Conservation (phyloP, 108 stramenopile genomes). For the Mediolabrus comicus region DNA sequence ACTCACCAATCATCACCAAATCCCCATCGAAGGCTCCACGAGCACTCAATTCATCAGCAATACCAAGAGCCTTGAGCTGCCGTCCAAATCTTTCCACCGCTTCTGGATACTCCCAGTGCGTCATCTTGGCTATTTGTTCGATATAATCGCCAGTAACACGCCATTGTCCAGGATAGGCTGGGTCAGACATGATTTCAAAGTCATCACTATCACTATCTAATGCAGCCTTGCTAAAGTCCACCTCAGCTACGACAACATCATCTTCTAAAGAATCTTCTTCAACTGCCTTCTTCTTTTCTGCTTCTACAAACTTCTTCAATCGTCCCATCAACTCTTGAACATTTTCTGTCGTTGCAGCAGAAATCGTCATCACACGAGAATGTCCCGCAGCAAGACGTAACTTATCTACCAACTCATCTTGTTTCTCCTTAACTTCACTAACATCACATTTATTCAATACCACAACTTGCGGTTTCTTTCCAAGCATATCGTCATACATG, state of each 20-base stretch:
- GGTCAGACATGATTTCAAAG: slow-evolving; percentile 84
- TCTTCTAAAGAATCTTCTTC: slow-evolving; percentile 64
- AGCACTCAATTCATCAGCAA: slow-evolving; percentile 63
- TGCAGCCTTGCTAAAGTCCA: slow-evolving; percentile 76
- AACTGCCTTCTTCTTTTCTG: slow-evolving; percentile 73
- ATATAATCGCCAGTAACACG: slow-evolving; percentile 79
- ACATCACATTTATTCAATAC: slow-evolving; percentile 94
- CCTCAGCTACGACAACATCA: slow-evolving; percentile 74
- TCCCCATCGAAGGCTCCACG: slow-evolving; percentile 87
- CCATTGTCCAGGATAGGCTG: slow-evolving; percentile 91
- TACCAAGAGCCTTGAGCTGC: slow-evolving; percentile 83
- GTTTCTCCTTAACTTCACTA: slow-evolving; percentile 75
- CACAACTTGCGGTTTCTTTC: slow-evolving; percentile 93
- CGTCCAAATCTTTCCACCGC: slow-evolving; percentile 90
- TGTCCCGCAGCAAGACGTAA: slow-evolving; percentile 80
- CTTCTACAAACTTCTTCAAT: slow-evolving; percentile 85
- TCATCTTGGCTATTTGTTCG: slow-evolving; percentile 91
- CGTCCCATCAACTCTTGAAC: slow-evolving; percentile 92
- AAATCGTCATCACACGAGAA: slow-evolving; percentile 79
- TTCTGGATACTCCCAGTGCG: slow-evolving; percentile 94
- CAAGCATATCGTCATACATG: slow-evolving; percentile 81
- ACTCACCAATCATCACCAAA: slow-evolving; percentile 88
- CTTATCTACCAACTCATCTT: slow-evolving; percentile 68
- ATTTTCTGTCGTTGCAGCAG: slow-evolving; percentile 83
- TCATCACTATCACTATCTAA: slow-evolving; percentile 85